These are phyloP conservation scores for Cyberlindnera maritima DNA, from an alignment of 805 yeast genomes.

Conservation along the genomic window DNA sequence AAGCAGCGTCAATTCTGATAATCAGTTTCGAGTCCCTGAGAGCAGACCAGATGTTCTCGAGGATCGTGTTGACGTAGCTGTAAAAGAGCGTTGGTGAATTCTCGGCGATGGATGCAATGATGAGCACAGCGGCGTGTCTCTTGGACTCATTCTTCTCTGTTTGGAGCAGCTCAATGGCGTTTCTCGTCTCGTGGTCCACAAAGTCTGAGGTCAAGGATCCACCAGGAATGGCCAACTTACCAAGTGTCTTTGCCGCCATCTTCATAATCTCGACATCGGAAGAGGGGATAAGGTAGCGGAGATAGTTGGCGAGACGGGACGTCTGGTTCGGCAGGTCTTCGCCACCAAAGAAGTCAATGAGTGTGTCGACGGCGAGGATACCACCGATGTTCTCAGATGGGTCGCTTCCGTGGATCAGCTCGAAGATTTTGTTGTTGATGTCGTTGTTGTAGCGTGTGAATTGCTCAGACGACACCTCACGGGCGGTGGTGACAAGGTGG, in stretches of 20 bases:
- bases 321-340: slow-evolving; percentile 87
- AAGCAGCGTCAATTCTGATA: slow-evolving; percentile 82
- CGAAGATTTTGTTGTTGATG: slow-evolving; percentile 84
- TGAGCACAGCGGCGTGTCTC: slow-evolving; percentile 86
- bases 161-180: slow-evolving; percentile 88
- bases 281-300: slow-evolving; percentile 75
- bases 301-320: slow-evolving; percentile 86
- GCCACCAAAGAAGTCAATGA: slow-evolving; percentile 81
- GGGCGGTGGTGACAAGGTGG: slow-evolving; percentile 67
- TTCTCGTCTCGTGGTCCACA: slow-evolving; percentile 87
- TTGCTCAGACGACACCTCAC: slow-evolving; percentile 81
- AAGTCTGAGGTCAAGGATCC: slow-evolving; percentile 88
- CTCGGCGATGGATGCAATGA: slow-evolving; percentile 78
- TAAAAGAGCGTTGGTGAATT: slow-evolving; percentile 84
- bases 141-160: slow-evolving; percentile 83
- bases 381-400: slow-evolving; percentile 81
- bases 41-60: slow-evolving; percentile 86
- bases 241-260: slow-evolving; percentile 82
- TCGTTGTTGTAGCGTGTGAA: slow-evolving; percentile 78
- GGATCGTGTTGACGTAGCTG: slow-evolving; percentile 70
- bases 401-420: slow-evolving; percentile 73
- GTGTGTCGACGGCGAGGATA: slow-evolving; percentile 82
- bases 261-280: slow-evolving; percentile 83
- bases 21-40: slow-evolving; percentile 73
- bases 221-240: slow-evolving; percentile 85